Percentiles rank a stretch among this genome's conserved stretches.
phyloP scores from a whole-genome alignment of 257 asterid genomes.

The Plantago elongata region DNA sequence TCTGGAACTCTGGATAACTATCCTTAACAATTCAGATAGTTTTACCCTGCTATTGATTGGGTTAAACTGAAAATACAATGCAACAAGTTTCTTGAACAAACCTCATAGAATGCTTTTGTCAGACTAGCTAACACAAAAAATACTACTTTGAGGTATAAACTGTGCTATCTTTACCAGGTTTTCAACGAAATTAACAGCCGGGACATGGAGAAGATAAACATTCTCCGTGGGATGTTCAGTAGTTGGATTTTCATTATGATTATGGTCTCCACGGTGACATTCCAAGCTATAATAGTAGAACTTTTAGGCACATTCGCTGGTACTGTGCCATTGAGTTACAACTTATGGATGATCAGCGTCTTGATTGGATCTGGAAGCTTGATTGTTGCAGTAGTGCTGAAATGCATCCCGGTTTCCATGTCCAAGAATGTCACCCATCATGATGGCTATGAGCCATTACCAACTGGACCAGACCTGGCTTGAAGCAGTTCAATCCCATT shows the following conservation, averaged over 20 bases:
- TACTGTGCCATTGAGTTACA: slow-evolving; percentile 52
- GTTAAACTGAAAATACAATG: too few relatives aligned
- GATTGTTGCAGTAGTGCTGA: slow-evolving; percentile 45
- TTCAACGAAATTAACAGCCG: slow-evolving; percentile 87
- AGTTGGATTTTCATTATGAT: slow-evolving; percentile 64
- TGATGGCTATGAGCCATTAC: slow-evolving; percentile 67
- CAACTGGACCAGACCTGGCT: slow-evolving; percentile 67
- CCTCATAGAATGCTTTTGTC: background rate
- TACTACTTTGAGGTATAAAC: background rate
- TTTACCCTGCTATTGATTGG: too few relatives aligned
- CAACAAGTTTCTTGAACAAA: background rate
- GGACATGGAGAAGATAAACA: slow-evolving; percentile 72
- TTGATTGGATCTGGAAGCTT: slow-evolving; percentile 50
- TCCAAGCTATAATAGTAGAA: slow-evolving; percentile 66
- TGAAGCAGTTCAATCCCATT: slow-evolving; percentile 19
- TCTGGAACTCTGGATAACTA: too few relatives aligned
- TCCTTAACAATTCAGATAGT: too few relatives aligned
- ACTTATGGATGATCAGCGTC: slow-evolving; percentile 55
- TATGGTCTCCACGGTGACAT: slow-evolving; percentile 46
- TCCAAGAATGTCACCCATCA: slow-evolving; percentile 30
- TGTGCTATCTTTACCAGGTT: slow-evolving; percentile 32
- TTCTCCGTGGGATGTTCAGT: slow-evolving; percentile 51
- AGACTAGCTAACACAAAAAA: too few relatives aligned
- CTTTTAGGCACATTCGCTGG: slow-evolving; percentile 53
- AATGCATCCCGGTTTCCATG: slow-evolving; percentile 48